A percentile compares a stretch with the other conserved stretches of the same genome.
These are phyloP conservation scores for Hyphodiscus sp. DNA, from an alignment of 2,329 filamentous ascomycete genomes.

Conservation along the genomic window DNA sequence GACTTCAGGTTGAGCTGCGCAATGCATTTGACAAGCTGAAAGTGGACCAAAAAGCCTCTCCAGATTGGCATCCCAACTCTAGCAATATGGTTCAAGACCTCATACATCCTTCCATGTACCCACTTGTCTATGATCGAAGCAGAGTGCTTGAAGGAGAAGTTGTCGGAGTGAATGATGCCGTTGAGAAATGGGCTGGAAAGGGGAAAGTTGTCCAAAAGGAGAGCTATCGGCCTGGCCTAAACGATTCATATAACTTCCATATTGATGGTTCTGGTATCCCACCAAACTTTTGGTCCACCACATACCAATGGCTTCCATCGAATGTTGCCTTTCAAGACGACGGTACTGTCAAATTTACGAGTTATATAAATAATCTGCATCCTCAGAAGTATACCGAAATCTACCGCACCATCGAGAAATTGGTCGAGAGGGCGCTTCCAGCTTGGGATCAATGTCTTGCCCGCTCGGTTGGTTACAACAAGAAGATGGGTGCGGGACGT, in stretches of 20 bases:
- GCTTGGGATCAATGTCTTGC: conserved; percentile 30
- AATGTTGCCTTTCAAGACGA: conserved; percentile 30
- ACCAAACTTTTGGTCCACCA: no score
- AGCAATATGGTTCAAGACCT: conserved; percentile 52
- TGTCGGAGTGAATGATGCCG: conserved; percentile 19
- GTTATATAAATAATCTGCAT: conserved; percentile 42
- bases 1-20: conserved; percentile 37
- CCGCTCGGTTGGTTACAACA: no score
- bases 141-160: conserved; percentile 32
- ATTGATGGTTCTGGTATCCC: no score
- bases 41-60: conserved; percentile 39
- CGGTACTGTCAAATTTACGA: conserved; percentile 26
- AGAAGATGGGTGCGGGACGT: no score
- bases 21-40: conserved; percentile 42
- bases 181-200: conserved; percentile 25
- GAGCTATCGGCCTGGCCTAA: no score
- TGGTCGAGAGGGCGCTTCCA: conserved; percentile 30
- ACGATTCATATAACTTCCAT: no score
- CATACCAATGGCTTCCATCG: conserved; percentile 37
- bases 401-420: conserved; percentile 33
- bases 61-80: conserved; percentile 57
- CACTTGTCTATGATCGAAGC: conserved; percentile 47
- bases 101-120: conserved; percentile 58
- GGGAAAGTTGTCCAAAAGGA: conserved; percentile 10
- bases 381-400: conserved; percentile 30